These are phyloP conservation scores for Fusarium setosum DNA, from an alignment of 2,329 filamentous ascomycete genomes.

Conservation along the genomic window DNA sequence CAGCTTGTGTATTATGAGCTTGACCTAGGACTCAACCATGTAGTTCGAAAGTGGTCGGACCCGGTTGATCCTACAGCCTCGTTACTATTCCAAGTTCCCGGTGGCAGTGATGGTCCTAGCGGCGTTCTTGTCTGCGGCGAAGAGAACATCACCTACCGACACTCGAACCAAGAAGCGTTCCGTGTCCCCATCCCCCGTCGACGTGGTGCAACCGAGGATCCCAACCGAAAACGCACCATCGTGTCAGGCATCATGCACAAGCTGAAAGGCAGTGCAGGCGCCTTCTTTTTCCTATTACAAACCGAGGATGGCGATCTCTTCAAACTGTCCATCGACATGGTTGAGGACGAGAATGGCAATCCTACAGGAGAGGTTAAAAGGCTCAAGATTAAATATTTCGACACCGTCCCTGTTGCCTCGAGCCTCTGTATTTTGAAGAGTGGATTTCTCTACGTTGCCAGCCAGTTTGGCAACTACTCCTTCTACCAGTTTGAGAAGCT, in stretches of 20 bases:
- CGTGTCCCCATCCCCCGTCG: slow-evolving; percentile 90
- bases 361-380: slow-evolving; percentile 83
- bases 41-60: slow-evolving; percentile 96
- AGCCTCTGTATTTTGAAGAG: slow-evolving; percentile 94
- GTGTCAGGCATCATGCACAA: slow-evolving; percentile 97
- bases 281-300: slow-evolving; percentile 97
- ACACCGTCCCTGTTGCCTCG: slow-evolving; percentile 90
- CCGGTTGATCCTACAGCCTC: slow-evolving; percentile 90
- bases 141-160: slow-evolving; percentile 96
- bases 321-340: slow-evolving; percentile 94
- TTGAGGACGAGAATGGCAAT: slow-evolving; percentile 81
- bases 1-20: slow-evolving; percentile 97
- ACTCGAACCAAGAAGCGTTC: slow-evolving; percentile 92
- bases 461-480: slow-evolving; percentile 91
- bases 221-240: slow-evolving; percentile 87
- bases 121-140: slow-evolving; percentile 95
- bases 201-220: slow-evolving; percentile 89
- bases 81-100: slow-evolving; percentile 93
- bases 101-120: slow-evolving; percentile 91
- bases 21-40: slow-evolving; percentile 95
- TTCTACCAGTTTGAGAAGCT: slow-evolving; percentile 99
- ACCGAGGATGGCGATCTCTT: slow-evolving; percentile 98
- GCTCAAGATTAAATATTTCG: slow-evolving; percentile 97
- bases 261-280: slow-evolving; percentile 81
- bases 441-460: slow-evolving; percentile 92